Base-by-base conservation (phyloP, 2,329 filamentous ascomycete genomes). In the Diaporthe sp. region DNA sequence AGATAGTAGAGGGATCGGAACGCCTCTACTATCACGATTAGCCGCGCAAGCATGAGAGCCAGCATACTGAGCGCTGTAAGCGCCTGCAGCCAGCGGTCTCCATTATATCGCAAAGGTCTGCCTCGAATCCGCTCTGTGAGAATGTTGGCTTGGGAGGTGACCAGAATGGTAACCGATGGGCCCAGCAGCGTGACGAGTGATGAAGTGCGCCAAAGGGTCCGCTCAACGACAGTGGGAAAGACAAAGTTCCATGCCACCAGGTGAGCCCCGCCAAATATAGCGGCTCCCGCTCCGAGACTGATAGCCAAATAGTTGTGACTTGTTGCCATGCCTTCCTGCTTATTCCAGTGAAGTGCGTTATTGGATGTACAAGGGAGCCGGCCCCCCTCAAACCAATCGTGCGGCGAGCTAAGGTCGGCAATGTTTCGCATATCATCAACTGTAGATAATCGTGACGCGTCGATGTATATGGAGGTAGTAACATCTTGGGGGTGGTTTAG, bases 311-410 rank as follows among this genome's bases (percentile, higher is more conserved):
- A n/a, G n/a, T n/a, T n/a, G n/a, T n/a, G n/a, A n/a, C n/a, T n/a
- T n/a, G n/a, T n/a, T n/a, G n/a, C n/a, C n/a, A n/a, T 22, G 22
- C 2, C 22, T 7, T 37, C 34, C 34, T 8, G 8, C 37, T 0
- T 39, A 39, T 2, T 2, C 37, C 8, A 13, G 22, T 55, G 51
- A 17, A 28, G 0, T 17, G 13, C 4, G 12, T 28, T 15, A 17
- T 25, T 28, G 1, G 51, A 3, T 28, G 7, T 1, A 31, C n/a
- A 28, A 31, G 51, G 51, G 25, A 55, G 51, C 25, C n/a, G 51
- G 12, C 3, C 2, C 1, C 0, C 2, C 13, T 0, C 1, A 28
- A 25, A 15, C 47, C 47, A 51, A n/a, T 0, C 1, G 20, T 12
- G 2, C 15, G 1, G 0, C 2, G 51, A 4, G n/a, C n/a, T 55